These are phyloP conservation scores for Microdochium paspali DNA, from an alignment of 2,329 filamentous ascomycete genomes.

Conservation along the genomic window DNA sequence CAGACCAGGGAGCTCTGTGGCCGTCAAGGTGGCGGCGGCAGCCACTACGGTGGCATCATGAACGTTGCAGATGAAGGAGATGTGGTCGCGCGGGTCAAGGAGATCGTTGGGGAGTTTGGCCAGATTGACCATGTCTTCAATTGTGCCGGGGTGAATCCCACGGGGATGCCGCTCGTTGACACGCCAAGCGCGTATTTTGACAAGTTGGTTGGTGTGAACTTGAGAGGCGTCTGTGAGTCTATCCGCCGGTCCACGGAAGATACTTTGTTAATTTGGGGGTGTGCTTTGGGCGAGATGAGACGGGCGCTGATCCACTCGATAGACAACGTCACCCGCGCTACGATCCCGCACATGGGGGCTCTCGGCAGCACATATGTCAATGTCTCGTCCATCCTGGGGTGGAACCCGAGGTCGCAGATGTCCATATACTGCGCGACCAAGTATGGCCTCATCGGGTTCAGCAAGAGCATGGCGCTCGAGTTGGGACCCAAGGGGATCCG, in stretches of 20 bases:
- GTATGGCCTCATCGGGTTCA: slow-evolving; percentile 29
- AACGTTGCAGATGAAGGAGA: slow-evolving; percentile 7
- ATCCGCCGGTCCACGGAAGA: no score
- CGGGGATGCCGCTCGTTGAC: slow-evolving; percentile 24
- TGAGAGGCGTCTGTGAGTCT: slow-evolving; percentile 26
- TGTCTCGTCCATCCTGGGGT: slow-evolving; percentile 23
- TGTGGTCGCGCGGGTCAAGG: slow-evolving; percentile 6
- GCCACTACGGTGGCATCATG: slow-evolving; percentile 3
- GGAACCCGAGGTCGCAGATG: slow-evolving; percentile 14
- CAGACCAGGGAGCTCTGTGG: slow-evolving; percentile 9
- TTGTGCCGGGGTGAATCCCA: slow-evolving; percentile 38
- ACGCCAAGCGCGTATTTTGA: slow-evolving; percentile 36
- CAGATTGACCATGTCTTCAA: slow-evolving; percentile 27
- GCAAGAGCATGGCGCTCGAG: slow-evolving; percentile 30
- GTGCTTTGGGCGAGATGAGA: neutral
- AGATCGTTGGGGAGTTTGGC: slow-evolving; percentile 11
- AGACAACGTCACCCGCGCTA: slow-evolving; percentile 29
- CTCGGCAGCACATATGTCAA: slow-evolving; percentile 24
- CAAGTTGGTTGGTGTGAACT: slow-evolving; percentile 31
- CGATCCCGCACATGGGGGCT: slow-evolving; percentile 24
- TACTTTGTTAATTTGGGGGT: no score
- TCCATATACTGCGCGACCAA: slow-evolving; percentile 26
- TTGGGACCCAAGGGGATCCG: slow-evolving; percentile 26
- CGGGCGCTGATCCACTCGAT: neutral
- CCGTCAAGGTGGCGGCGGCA: neutral